Base-by-base conservation (phyloP, 768 basidiomycete genomes). In the Pleurotus djamor region DNA sequence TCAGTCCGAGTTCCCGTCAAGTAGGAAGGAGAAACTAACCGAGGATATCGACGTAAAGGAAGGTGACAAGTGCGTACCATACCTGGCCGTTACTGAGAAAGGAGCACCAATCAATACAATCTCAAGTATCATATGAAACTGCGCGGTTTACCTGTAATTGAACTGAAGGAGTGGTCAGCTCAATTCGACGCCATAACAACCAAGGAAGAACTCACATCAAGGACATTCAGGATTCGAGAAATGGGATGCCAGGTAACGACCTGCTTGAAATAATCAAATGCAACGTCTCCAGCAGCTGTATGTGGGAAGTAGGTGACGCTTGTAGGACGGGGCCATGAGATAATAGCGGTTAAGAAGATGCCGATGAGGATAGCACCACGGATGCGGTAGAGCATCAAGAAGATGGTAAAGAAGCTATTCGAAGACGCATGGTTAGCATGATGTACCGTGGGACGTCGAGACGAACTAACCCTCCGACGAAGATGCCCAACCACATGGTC, bases 1-100 rank as follows among this genome's bases (percentile, higher is more conserved):
- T 48, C 13, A 12, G 38, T 59, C 14, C 49, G 37, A 14, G 33
- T 28, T 52, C 43, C 32, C n/a, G n/a, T 38, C 14, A 7, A 38
- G 35, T 14, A 1, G 28, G 47, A 58, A 33, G n/a, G 35, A 51
- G 7, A 50, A 52, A 68, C 81, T 48, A 64, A 87, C 85, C 88
- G 66, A 91, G 81, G 62, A 93, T 90, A 72, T 92, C 91, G 65
- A 94, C 92, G 69, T 94, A 94, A 57, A 95, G 83, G 84, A 95
- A 92, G 0, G 92, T 94, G 68, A 92, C 75, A 32, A 94, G 79
- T 5, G 92, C 92, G 69, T 94, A 92, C 92, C 92, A 94, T 28
- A 93, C 88, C 37, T 74, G 82, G 49, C 90, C 90, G 60, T 87
- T 91, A 38, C 78, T 78, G 67, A 72, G 73, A 47, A 52, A 28